Evolutionary conservation across 768 basidiomycete genomes (phyloP), one percentile per base, ranked within the genome.

Genomic region (Filobasidium wieringae): DNA sequence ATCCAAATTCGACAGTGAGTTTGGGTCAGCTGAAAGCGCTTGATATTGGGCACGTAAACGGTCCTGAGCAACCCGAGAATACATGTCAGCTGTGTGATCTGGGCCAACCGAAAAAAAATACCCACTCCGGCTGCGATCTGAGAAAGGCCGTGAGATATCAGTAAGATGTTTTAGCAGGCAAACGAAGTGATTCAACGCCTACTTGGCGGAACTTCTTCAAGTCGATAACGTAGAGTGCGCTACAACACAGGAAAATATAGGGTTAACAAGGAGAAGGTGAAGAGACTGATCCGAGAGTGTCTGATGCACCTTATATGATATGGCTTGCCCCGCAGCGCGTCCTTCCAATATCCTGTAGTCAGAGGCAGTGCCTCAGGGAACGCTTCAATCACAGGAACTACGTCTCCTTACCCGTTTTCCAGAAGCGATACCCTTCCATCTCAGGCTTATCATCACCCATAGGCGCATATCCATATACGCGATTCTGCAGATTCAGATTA

Each of bases 371-470:
- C 11, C n/a, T 17, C 34, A 26, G 30, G 30, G 2, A 55, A 22
- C 32, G 11, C 30, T 32, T 14, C 7, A 39, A n/a, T n/a, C n/a
- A n/a, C n/a, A n/a, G 19, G 31, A 19, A 43, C 53, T 11, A 27
- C 31, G 19, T 17, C 15, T 27, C 32, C 66, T 58, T 22, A 68
- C 91, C 95, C 0, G 84, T 86, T 76, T 97, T 96, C 95, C 95
- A 99, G 77, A 99, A 99, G 29, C 95, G 79, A 78, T 91, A 99
- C 0, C 92, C 91, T 71, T 97, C 95, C 85, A 96, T 95, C 31
- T 92, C 95, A 24, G 76, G 74, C 62, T 93, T 87, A 66, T 93
- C 88, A 65, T 93, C 84, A 1, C 95, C 95, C 95, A 99, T 99
- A 0, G 95, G 95, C 0, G 92, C 88, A 66, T 92, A 96, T 0